Base-by-base conservation (phyloP, 1,139 yeast species). In the Ogataea hybrid region DNA sequence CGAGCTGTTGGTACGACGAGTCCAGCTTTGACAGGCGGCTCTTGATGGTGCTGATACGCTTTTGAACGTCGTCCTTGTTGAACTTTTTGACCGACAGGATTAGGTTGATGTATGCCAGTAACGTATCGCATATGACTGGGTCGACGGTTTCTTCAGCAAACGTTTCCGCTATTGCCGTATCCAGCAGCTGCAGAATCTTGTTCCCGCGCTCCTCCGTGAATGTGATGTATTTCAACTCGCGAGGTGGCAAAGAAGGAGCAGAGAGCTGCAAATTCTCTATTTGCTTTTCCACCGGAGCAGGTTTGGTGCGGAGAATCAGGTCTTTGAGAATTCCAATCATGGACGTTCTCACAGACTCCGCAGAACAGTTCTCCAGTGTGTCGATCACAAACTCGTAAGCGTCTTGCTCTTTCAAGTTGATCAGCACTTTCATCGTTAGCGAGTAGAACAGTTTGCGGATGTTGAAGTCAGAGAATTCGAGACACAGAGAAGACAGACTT, bases 321-420 rank as follows among this genome's bases (percentile, higher is more conserved):
- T 81, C 85, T 58, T 84, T 88, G 53, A 87, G 70, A 21, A 86
- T 76, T 3, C 82, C 78, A 12, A 86, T 71, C 37, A 82, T 65
- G 3, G 79, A 78, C 21, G 80, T 71, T 51, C 80, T 79, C 17
- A 77, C 75, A 33, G 71, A 70, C 32, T 72, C 77, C 58, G 71
- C 81, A 2, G 96, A 95, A 57, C 95, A 86, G 43, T 75, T 70
- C 27, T 69, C 65, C 44, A 90, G 68, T 0, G 92, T 74, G 57
- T 86, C 92, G 30, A 71, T 57, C 16, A 87, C 67, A 55, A 84
- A 86, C 5, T 68, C 70, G 61, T 78, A 85, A 1, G 85, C 67
- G 11, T 71, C 65, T 3, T 67, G 66, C 46, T 84, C 87, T 0
- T 81, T 76, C 29, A 81, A 63, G 27, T 75, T 58, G 3, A 82